A percentile compares a stretch with the other conserved stretches of the same genome.
phyloP scores from a whole-genome alignment of 169 alveolate genomes.

The Hepatocystis sp. region DNA sequence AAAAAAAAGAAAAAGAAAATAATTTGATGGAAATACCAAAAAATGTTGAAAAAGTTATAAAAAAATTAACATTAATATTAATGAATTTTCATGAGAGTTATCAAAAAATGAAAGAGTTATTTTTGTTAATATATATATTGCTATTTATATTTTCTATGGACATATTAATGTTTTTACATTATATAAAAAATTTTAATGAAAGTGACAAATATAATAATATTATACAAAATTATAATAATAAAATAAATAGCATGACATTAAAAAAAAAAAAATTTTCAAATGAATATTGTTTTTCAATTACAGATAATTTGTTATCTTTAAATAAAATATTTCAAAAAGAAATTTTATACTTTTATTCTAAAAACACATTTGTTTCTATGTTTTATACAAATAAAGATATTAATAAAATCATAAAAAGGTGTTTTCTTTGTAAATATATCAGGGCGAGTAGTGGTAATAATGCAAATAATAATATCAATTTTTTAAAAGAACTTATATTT shows the following conservation, averaged over 20 bases:
- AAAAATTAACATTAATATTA: constrained; percentile 3
- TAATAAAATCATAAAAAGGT: constrained; percentile 12
- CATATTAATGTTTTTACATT: not conserved
- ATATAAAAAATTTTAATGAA: not conserved
- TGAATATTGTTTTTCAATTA: too few species aligned
- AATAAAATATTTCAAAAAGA: constrained; percentile 47
- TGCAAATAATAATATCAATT: not conserved
- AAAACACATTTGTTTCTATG: constrained; percentile 20
- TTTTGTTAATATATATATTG: constrained; percentile 24
- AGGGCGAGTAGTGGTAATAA: not conserved
- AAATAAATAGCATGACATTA: not conserved
- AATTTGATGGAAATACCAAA: constrained; percentile 14
- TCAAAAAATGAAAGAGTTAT: constrained; percentile 20
- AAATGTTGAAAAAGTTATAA: constrained; percentile 20
- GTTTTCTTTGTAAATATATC: constrained; percentile 1
- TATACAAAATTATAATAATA: not conserved
- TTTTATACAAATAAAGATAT: constrained; percentile 21
- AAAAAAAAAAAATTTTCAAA: not conserved
- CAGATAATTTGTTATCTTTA: not conserved
- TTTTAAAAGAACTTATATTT: constrained; percentile 11
- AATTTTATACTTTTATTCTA: constrained; percentile 4
- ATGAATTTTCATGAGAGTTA: constrained; percentile 8
- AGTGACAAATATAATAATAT: not conserved
- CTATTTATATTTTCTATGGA: constrained; percentile 23
- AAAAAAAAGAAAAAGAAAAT: constrained; percentile 33